These are phyloP conservation scores for Fomitopsis pulvina DNA, from an alignment of 768 basidiomycete genomes.

Conservation along the genomic window DNA sequence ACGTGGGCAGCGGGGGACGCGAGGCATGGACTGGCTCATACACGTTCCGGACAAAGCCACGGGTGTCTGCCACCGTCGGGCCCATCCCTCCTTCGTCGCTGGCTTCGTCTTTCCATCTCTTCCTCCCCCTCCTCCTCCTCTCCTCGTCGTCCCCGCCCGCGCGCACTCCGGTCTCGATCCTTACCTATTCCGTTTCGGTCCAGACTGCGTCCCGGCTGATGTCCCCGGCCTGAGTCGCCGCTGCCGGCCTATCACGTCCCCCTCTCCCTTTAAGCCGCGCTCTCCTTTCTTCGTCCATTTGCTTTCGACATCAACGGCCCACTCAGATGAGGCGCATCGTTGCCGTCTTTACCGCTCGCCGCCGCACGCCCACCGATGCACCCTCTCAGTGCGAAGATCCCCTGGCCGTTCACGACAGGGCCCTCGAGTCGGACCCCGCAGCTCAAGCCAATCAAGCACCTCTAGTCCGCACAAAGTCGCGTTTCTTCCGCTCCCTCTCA, in stretches of 20 bases:
- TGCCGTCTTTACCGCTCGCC: slow-evolving; percentile 41
- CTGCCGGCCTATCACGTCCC: neutral
- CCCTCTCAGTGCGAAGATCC: slow-evolving; percentile 16
- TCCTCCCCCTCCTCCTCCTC: slow-evolving; percentile 10
- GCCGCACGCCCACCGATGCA: slow-evolving; percentile 30
- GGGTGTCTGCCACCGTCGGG: neutral
- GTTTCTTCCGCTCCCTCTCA: slow-evolving; percentile 23
- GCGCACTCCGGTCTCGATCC: slow-evolving; percentile 6
- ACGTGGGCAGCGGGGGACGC: neutral
- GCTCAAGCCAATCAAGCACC: slow-evolving; percentile 8
- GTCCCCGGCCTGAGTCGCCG: neutral
- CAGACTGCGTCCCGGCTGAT: neutral
- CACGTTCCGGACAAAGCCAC: neutral
- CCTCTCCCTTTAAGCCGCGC: slow-evolving; percentile 7
- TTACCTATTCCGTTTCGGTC: neutral
- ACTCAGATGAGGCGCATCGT: slow-evolving; percentile 30
- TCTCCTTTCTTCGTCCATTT: neutral
- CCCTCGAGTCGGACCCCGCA: slow-evolving; percentile 1
- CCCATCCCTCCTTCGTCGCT: neutral
- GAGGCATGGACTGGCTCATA: neutral
- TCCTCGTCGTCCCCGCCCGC: slow-evolving; percentile 2
- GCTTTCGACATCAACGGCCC: slow-evolving; percentile 2
- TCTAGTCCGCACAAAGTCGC: slow-evolving; percentile 8
- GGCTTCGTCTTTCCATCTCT: slow-evolving; percentile 1
- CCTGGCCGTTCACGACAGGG: slow-evolving; percentile 3